Evolutionary conservation across 371 early-diverging fungal genomes (phyloP).

Genomic region (Lichtheimia ornata): DNA sequence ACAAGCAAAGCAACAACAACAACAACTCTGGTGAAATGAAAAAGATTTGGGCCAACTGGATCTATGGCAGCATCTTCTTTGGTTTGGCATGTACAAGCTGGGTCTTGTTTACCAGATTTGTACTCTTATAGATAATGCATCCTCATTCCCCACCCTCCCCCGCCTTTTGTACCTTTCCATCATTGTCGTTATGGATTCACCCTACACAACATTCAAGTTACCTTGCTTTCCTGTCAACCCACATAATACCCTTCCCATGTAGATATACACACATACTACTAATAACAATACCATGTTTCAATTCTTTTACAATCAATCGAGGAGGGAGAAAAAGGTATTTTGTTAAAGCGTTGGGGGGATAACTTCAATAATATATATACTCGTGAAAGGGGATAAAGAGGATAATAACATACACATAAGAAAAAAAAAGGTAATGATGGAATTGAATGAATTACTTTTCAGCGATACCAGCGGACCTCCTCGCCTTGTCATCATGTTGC

Average conservation of each 20-base stretch:
- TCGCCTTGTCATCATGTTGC: conserved; percentile 26
- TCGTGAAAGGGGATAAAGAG: conserved; percentile 6
- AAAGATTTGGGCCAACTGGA: conserved; percentile 38
- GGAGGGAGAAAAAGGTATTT: not conserved
- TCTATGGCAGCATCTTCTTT: conserved; percentile 48
- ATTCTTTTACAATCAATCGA: too few species aligned
- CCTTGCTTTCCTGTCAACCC: too few species aligned
- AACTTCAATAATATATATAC: conserved; percentile 12
- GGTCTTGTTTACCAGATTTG: conserved; percentile 49
- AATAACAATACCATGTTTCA: too few species aligned
- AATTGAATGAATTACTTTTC: too few species aligned
- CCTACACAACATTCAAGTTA: too few species aligned
- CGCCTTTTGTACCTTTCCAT: not conserved
- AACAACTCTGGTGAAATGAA: not conserved
- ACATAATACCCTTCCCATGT: not conserved
- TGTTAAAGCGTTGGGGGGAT: not conserved
- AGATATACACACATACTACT: not conserved
- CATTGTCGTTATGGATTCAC: too few species aligned
- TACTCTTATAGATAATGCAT: conserved; percentile 20
- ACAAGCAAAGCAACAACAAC: conserved; percentile 9
- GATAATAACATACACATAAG: conserved; percentile 7
- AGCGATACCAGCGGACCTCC: conserved; percentile 12
- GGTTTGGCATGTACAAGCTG: conserved; percentile 45
- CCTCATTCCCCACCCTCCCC: not conserved
- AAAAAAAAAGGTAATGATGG: conserved; percentile 6